Base-by-base conservation (phyloP, 1,139 yeast genomes). In the Debaryomyces sp. region DNA sequence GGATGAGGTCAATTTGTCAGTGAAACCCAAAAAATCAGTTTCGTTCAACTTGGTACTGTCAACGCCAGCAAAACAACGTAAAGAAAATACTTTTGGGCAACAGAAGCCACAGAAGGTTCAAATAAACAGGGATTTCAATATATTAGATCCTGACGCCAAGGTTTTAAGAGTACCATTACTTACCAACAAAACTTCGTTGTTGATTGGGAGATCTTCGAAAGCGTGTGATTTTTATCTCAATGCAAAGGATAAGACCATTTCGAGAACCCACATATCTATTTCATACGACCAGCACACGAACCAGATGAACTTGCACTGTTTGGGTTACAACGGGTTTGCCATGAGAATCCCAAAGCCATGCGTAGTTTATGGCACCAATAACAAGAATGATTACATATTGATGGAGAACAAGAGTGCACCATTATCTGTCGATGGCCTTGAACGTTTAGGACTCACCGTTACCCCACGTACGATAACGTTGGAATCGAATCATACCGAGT, bases 321-420 rank as follows among this genome's bases (percentile, higher is more conserved):
- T 81, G 50, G 95, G 96, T 1, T 78, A 81, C 69, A 88, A 88
- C 59, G 95, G 95, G 4, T 68, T 85, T 50, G 81, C 80, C 18
- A 77, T 87, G 32, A 74, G 80, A 9, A 77, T 87, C 43, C 92
- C 92, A 1, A 67, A 67, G 48, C 62, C 73, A 15, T 76, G 80
- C 51, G 61, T 61, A 27, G 75, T 75, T 6, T 61, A 60, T 49
- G 65, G 68, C 17, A 58, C 71, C 13, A 60, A 61, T 35, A 48
- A 54, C 5, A 61, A 67, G 5, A 62, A 70, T 48, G 62, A 59
- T 27, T 80, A 68, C 48, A 61, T 67, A 32, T 61, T 70, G 33
- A 56, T 63, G 47, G 79, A 73, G 48, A 66, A 70, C 47, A 55
- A 51, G 33, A 39, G 21, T n/a, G 24, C 41, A 13, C 63, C 64